Percentiles rank a stretch among this genome's conserved stretches.
Evolutionary conservation across 83 land plant genomes (phyloP).

Genomic region (Picea abies): DNA sequence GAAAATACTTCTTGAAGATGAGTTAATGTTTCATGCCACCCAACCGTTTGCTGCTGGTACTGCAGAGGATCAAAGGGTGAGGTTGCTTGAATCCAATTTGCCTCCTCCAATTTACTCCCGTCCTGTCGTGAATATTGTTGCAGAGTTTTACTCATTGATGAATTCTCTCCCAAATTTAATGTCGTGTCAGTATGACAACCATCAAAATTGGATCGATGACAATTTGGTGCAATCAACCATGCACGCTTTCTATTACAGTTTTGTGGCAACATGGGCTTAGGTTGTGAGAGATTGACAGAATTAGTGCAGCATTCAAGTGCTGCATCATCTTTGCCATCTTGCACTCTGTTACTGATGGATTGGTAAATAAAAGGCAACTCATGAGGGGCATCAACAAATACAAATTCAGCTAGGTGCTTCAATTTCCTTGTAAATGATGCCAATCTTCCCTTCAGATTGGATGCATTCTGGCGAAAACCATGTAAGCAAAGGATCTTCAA

Average conservation of each 20-base stretch:
- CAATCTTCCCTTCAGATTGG: slow-evolving; percentile 85
- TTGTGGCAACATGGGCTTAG: slow-evolving; percentile 17
- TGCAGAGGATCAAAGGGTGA: slow-evolving; percentile 77
- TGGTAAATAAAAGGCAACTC: slow-evolving; percentile 73
- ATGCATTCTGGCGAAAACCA: slow-evolving; percentile 94
- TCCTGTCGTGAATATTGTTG: slow-evolving; percentile 5
- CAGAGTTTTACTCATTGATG: background rate
- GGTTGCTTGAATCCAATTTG: slow-evolving; percentile 41
- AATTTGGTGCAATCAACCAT: slow-evolving; percentile 56
- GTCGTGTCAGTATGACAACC: background rate
- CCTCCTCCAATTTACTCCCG: background rate
- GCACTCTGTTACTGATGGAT: background rate
- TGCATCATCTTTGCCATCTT: background rate
- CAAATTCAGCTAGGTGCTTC: slow-evolving; percentile 67
- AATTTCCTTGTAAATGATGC: slow-evolving; percentile 86
- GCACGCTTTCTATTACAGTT: slow-evolving; percentile 59
- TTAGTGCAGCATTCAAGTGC: background rate
- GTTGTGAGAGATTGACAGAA: slow-evolving; percentile 1
- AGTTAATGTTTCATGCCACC: slow-evolving; percentile 55
- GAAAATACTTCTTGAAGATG: slow-evolving; percentile 52
- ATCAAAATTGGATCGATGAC: background rate
- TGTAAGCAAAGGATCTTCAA: slow-evolving; percentile 87
- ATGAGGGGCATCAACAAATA: slow-evolving; percentile 91
- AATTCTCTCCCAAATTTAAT: background rate
- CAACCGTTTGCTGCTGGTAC: slow-evolving; percentile 75